Base-by-base conservation (phyloP, 1,284 basidiomycete genomes). In the Cryptococcus wingfieldii region DNA sequence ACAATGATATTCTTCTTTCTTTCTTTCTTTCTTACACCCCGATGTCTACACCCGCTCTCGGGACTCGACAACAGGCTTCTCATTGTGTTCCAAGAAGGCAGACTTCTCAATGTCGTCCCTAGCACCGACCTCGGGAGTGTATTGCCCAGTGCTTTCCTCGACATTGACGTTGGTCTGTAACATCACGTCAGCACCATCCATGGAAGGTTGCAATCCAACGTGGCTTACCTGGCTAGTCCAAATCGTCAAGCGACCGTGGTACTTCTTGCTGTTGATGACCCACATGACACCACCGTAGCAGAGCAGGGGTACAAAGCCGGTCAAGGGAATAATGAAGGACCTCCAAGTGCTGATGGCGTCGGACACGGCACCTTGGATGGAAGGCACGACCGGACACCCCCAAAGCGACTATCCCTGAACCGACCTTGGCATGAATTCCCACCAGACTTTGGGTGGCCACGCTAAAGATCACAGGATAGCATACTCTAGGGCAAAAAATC, bases 401-500 rank as follows among this genome's bases (percentile, higher is more conserved):
- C 4, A 50, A 39, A 8, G 67, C 59, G n/a, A 69, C 50, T 27
- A 67, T 49, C 9, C 67, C 68, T 8, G 67, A 61, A 6, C 70
- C 70, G n/a, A 72, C 45, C 42, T 64, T 64, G 18, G 58, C 57
- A 55, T 64, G 70, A 3, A 51, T 25, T 34, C 70, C 70, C 13
- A 72, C 70, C 13, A 72, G 64, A 48, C 68, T 62, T 10, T 62
- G 48, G 5, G 67, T 68, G 23, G 69, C 66, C 45, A 71, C 57
- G 25, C 59, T 56, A 56, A 68, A 72, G 54, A 72, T 69, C 50
- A 69, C 63, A 13, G 68, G 68, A 52, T 72, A 72, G 55, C 67
- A 69, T 31, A 62, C 45, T n/a, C 44, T 23, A 23, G 14, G 14
- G 8, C 23, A 23, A 13, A 31, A 12, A 12, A 25, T 25, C 27